Conservation (phyloP, 78 protist genomes). For the Dictyostelium citrinum region DNA sequence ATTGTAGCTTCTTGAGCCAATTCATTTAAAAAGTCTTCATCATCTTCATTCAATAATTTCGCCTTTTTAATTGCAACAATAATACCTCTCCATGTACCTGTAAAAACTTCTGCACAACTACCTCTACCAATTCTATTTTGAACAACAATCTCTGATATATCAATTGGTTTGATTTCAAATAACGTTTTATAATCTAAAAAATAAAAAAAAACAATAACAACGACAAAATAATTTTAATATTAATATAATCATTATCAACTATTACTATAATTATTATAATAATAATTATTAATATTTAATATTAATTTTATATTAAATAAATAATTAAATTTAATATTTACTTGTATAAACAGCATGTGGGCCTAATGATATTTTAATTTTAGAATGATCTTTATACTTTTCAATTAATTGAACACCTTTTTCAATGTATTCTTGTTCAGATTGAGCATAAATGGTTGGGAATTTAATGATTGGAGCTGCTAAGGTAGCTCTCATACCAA, state of each 20-base stretch:
- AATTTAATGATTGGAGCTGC: conserved; percentile 74
- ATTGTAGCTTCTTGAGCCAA: conserved; percentile 74
- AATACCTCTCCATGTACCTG: conserved; percentile 83
- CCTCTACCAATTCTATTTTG: conserved; percentile 80
- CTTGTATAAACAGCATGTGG: conserved; percentile 77
- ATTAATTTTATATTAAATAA: no score
- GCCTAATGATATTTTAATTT: conserved; percentile 39
- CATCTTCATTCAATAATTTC: conserved; percentile 42
- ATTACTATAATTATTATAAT: not conserved
- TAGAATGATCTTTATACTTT: not conserved
- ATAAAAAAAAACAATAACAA: not conserved
- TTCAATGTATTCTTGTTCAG: conserved; percentile 36
- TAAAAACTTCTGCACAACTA: conserved; percentile 81
- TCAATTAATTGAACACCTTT: conserved; percentile 59
- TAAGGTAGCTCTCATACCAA: conserved; percentile 65
- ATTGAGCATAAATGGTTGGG: conserved; percentile 63
- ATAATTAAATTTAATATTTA: not conserved
- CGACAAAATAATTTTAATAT: not conserved
- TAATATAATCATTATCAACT: not conserved
- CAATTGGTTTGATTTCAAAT: conserved; percentile 74
- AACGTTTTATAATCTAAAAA: conserved; percentile 37
- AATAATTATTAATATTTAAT: no score
- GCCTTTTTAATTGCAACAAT: conserved; percentile 82
- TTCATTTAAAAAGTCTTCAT: conserved; percentile 61
- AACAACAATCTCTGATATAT: conserved; percentile 48